Conservation (phyloP, 2,329 filamentous ascomycete genomes). For the Parasarocladium wereldwijsianum region DNA sequence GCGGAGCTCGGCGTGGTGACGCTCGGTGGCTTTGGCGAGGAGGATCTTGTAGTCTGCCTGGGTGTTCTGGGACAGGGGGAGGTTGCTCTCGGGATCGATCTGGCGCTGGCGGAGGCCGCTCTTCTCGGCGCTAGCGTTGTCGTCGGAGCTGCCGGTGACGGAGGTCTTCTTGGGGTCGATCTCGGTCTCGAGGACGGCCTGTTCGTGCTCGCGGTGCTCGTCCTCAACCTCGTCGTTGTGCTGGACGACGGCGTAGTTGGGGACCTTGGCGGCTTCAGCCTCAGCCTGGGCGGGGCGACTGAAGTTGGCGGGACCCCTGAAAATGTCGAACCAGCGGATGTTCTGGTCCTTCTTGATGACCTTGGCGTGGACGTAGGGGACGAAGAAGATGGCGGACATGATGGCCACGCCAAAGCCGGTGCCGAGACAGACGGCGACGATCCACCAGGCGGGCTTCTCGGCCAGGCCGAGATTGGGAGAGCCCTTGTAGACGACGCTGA, state of each 20-base stretch:
- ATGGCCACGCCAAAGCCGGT: constrained; percentile 43
- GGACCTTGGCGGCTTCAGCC: constrained; percentile 42
- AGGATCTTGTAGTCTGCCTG: constrained; percentile 47
- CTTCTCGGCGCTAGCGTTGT: constrained; percentile 18
- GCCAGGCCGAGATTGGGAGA: constrained; percentile 51
- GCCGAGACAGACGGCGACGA: constrained; percentile 52
- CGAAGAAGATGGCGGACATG: constrained; percentile 54
- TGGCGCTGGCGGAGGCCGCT: constrained; percentile 15
- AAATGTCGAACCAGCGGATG: constrained; percentile 47
- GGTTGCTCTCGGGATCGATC: constrained; percentile 25
- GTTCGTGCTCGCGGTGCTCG: too few relatives aligned
- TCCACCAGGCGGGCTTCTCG: constrained; percentile 53
- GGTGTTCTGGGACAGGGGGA: constrained; percentile 29
- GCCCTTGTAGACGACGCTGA: constrained; percentile 72
- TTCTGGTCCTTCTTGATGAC: constrained; percentile 55
- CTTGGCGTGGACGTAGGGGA: constrained; percentile 52
- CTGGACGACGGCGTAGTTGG: constrained; percentile 67
- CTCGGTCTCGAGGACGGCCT: constrained; percentile 17
- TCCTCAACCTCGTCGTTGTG: constrained; percentile 34
- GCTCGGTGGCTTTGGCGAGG: constrained; percentile 37
- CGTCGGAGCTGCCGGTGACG: constrained; percentile 10
- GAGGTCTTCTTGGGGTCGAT: constrained; percentile 14
- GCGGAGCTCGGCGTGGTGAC: constrained; percentile 48
- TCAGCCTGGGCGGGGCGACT: constrained; percentile 39
- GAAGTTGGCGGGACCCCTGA: constrained; percentile 50